A percentile compares a stretch with the other conserved stretches of the same genome.
Conservation (phyloP, 208 protist genomes). For the Wallacemonas collosoma region DNA sequence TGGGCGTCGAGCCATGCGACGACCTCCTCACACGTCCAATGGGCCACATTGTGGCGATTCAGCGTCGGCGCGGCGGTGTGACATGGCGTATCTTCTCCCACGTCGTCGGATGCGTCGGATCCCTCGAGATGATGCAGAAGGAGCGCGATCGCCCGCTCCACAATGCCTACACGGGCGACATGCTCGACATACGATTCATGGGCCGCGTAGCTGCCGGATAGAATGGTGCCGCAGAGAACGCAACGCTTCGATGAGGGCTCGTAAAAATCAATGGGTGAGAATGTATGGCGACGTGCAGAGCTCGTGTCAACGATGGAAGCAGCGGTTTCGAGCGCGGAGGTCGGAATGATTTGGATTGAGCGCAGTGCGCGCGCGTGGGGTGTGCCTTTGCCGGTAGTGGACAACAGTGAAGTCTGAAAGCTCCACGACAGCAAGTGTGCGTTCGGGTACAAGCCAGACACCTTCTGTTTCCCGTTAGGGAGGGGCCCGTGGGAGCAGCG, state of each 20-base stretch:
- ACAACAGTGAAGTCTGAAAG: background rate
- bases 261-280: constrained; percentile 26
- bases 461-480: too few species aligned
- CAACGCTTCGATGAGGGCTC: constrained; percentile 21
- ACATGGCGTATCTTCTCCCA: too few species aligned
- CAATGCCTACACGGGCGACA: constrained; percentile 49
- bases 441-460: background rate
- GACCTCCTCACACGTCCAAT: constrained; percentile 28
- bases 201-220: constrained; percentile 33
- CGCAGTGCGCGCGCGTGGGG: background rate
- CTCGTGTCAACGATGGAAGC: background rate
- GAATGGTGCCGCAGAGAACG: constrained; percentile 22
- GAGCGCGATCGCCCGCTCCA: constrained; percentile 47
- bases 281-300: too few species aligned
- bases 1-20: constrained; percentile 34
- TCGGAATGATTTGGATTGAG: background rate
- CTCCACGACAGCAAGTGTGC: constrained; percentile 11
- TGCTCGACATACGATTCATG: constrained; percentile 55
- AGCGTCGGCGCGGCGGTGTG: background rate
- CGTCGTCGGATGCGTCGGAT: too few species aligned
- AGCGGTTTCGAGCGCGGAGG: background rate
- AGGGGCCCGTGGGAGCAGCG: too few species aligned
- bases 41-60: constrained; percentile 6
- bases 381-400: background rate
- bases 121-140: constrained; percentile 36